Conservation (phyloP, 2,329 filamentous ascomycete species). For the Scorias spongiosa region DNA sequence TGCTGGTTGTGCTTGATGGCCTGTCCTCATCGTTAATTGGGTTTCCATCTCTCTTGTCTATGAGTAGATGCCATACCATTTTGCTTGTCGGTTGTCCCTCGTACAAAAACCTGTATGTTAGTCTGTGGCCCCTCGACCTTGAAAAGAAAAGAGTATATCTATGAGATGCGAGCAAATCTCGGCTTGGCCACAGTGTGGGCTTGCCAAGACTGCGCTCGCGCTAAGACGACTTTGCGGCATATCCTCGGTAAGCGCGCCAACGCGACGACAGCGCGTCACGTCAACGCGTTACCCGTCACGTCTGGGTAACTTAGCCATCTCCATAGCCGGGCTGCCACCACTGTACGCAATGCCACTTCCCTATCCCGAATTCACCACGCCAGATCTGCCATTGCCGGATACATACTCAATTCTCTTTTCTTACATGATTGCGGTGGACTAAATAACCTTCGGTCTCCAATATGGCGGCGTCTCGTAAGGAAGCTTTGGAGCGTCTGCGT, state of each 20-base stretch:
- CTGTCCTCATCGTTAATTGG: slow-evolving; percentile 21
- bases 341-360: neutral
- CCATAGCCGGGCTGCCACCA: neutral
- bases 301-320: neutral
- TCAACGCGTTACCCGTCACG: neutral
- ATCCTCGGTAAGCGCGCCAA: neutral
- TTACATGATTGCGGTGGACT: too few relatives aligned
- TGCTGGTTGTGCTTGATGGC: slow-evolving; percentile 99
- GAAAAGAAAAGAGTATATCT: too few relatives aligned
- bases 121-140: too few relatives aligned
- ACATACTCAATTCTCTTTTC: neutral
- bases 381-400: neutral
- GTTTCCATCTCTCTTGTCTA: neutral
- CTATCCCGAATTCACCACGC: too few relatives aligned
- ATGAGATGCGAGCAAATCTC: neutral
- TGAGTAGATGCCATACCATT: neutral
- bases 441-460: too few relatives aligned
- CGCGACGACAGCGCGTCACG: neutral
- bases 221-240: neutral
- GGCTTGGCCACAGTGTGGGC: neutral
- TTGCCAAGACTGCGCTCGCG: neutral
- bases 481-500: slow-evolving; percentile 54
- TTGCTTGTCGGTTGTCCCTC: neutral
- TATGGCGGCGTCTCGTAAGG: slow-evolving; percentile 15
- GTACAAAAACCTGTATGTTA: too few relatives aligned